phyloP scores from a whole-genome alignment of 2,329 filamentous ascomycete species.

The Exophiala aquamarina region DNA sequence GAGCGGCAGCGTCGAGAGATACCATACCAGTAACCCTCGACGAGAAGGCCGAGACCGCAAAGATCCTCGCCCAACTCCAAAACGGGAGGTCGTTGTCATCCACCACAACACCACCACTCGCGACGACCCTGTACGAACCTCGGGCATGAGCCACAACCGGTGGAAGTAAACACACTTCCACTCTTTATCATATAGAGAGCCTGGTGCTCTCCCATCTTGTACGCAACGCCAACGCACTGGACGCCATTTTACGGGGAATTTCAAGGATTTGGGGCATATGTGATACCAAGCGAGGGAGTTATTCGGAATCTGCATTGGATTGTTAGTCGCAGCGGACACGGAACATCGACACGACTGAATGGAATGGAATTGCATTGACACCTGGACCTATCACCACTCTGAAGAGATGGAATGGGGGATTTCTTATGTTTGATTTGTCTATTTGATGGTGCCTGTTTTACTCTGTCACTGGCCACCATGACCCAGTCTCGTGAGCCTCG shows the following conservation, averaged over 20 bases:
- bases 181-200: neutral
- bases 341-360: neutral
- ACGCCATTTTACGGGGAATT: slow-evolving; percentile 10
- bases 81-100: slow-evolving; percentile 22
- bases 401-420: neutral
- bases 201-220: neutral
- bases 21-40: slow-evolving; percentile 21
- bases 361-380: slow-evolving; percentile 1
- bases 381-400: slow-evolving; percentile 7
- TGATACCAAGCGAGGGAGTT: slow-evolving; percentile 23
- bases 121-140: slow-evolving; percentile 18
- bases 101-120: slow-evolving; percentile 22
- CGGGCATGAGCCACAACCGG: slow-evolving; percentile 22
- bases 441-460: too few species aligned
- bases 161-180: slow-evolving; percentile 16
- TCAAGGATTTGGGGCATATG: neutral
- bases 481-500: too few species aligned
- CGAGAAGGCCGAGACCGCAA: slow-evolving; percentile 19
- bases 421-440: slow-evolving; percentile 15
- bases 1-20: slow-evolving; percentile 21
- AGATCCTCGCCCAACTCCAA: slow-evolving; percentile 19
- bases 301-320: neutral
- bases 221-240: slow-evolving; percentile 4
- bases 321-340: neutral
- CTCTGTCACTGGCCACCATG: slow-evolving; percentile 5